phyloP scores from a whole-genome alignment of 1,284 basidiomycete genomes.

The Malassezia obtusa region DNA sequence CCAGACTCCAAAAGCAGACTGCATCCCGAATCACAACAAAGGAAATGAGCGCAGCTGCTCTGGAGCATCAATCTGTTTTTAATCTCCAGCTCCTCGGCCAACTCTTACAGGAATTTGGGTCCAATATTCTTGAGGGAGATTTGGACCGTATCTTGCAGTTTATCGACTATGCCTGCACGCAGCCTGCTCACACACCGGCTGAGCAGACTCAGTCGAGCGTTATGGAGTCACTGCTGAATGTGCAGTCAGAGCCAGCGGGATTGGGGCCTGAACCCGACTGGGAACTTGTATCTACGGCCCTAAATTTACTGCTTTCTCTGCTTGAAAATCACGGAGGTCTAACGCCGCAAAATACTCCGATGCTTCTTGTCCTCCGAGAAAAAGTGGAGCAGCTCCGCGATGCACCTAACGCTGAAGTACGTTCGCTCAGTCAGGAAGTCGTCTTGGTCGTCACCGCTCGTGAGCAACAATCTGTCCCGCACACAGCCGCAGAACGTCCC shows the following conservation, averaged over 20 bases:
- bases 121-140: slow-evolving; percentile 29
- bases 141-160: slow-evolving; percentile 29
- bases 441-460: slow-evolving; percentile 68
- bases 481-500: not conserved
- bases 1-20: slow-evolving; percentile 18
- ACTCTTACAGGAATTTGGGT: slow-evolving; percentile 36
- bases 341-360: slow-evolving; percentile 20
- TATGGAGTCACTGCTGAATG: not conserved
- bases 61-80: slow-evolving; percentile 22
- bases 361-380: slow-evolving; percentile 32
- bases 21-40: slow-evolving; percentile 2
- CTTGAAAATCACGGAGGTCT: slow-evolving; percentile 29
- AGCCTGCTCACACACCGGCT: slow-evolving; percentile 4
- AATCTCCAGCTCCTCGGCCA: slow-evolving; percentile 37
- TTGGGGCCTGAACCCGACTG: slow-evolving; percentile 14
- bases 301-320: slow-evolving; percentile 36
- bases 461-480: slow-evolving; percentile 45
- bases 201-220: not conserved
- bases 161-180: slow-evolving; percentile 32
- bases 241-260: slow-evolving; percentile 6
- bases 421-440: slow-evolving; percentile 63
- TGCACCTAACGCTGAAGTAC: slow-evolving; percentile 40
- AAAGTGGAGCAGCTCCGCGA: slow-evolving; percentile 28
- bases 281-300: slow-evolving; percentile 31
- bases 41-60: not conserved